Conservation (phyloP, 2,329 filamentous ascomycete genomes). For the Curvularia verruculosa region DNA sequence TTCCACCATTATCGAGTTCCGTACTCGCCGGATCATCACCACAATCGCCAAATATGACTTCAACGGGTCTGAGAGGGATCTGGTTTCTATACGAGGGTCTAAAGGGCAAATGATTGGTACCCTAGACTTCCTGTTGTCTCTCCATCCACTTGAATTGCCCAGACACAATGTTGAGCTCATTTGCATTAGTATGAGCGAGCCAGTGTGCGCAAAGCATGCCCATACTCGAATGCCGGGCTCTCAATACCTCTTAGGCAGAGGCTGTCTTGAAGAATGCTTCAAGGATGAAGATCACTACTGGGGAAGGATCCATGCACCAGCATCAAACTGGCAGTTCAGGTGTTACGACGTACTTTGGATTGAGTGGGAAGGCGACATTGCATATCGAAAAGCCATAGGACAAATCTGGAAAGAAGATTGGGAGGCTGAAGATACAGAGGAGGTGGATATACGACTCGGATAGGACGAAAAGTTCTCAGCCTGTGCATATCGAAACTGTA, state of each 20-base stretch:
- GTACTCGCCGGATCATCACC: background rate
- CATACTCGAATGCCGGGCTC: background rate
- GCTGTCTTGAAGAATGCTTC: background rate
- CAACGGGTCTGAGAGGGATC: background rate
- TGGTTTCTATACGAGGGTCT: background rate
- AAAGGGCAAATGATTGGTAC: background rate
- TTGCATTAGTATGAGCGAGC: background rate
- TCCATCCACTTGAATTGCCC: background rate
- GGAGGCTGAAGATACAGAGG: slow-evolving; percentile 13
- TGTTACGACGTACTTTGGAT: slow-evolving; percentile 24
- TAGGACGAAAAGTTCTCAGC: background rate
- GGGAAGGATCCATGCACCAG: background rate
- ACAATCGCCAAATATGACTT: background rate
- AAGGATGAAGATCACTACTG: background rate
- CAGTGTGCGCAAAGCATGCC: background rate
- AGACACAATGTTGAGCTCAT: background rate
- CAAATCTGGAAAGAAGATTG: slow-evolving; percentile 13
- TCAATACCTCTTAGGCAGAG: background rate
- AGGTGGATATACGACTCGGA: slow-evolving; percentile 19
- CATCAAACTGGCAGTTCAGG: slow-evolving; percentile 4
- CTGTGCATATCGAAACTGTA: background rate
- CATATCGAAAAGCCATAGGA: slow-evolving; percentile 18
- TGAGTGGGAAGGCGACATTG: slow-evolving; percentile 15
- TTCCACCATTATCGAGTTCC: background rate
- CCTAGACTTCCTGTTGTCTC: background rate